Evolutionary conservation across 441 rosid genomes (phyloP).

Genomic region (Croton laevigatus): DNA sequence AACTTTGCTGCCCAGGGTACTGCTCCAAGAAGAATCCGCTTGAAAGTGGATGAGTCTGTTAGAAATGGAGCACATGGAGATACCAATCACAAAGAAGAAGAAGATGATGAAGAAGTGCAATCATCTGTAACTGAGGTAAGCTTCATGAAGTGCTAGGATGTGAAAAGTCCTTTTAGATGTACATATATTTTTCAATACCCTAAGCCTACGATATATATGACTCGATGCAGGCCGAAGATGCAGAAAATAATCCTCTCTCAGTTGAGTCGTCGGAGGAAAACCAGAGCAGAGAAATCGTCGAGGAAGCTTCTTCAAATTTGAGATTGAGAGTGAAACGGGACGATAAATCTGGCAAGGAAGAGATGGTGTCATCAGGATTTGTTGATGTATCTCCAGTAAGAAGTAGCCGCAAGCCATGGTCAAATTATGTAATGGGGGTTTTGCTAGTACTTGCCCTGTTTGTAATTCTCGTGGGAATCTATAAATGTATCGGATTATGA

Average conservation of each 20-base stretch:
- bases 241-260: conserved; percentile 7
- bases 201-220: neutral
- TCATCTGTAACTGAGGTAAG: conserved; percentile 53
- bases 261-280: conserved; percentile 24
- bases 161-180: neutral
- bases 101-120: conserved; percentile 48
- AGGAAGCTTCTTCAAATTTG: conserved; percentile 23
- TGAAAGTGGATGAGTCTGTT: conserved; percentile 26
- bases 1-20: conserved; percentile 51
- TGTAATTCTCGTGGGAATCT: conserved; percentile 22
- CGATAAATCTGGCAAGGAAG: conserved; percentile 8
- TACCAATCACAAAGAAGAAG: conserved; percentile 21
- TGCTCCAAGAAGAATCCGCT: conserved; percentile 70
- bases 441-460: conserved; percentile 19
- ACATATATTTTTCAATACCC: conserved; percentile 1
- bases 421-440: conserved; percentile 19
- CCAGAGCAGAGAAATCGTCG: conserved; percentile 13
- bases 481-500: conserved; percentile 17
- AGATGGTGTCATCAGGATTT: conserved; percentile 16
- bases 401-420: conserved; percentile 1
- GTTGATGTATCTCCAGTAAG: neutral
- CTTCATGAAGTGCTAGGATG: conserved; percentile 6
- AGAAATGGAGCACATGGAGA: conserved; percentile 18
- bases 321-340: conserved; percentile 30
- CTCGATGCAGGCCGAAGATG: conserved; percentile 37